A percentile compares a stretch with the other conserved stretches of the same genome.
phyloP scores from a whole-genome alignment of 176 grass and related monocot species.

The Juncus inflexus region DNA sequence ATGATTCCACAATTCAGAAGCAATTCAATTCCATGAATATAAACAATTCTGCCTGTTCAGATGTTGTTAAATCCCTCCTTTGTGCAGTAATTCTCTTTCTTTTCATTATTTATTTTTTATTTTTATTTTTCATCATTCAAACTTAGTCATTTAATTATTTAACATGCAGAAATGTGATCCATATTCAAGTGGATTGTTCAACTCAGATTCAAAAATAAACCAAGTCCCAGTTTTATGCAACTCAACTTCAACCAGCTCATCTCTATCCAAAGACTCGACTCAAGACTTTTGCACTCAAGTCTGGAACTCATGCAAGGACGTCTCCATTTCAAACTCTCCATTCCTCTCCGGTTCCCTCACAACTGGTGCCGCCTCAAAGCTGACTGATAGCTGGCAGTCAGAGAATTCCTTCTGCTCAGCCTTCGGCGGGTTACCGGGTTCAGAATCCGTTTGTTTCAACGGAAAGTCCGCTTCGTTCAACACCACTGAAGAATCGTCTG shows the following conservation, averaged over 20 bases:
- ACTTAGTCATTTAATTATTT: neutral
- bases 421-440: conserved; percentile 53
- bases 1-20: conserved; percentile 26
- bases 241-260: conserved; percentile 36
- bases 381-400: conserved; percentile 69
- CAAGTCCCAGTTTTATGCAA: conserved; percentile 68
- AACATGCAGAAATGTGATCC: conserved; percentile 67
- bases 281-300: conserved; percentile 52
- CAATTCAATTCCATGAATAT: conserved; percentile 41
- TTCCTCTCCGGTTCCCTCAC: conserved; percentile 55
- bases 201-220: conserved; percentile 31
- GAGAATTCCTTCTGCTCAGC: conserved; percentile 63
- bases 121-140: neutral
- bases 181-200: conserved; percentile 62
- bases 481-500: conserved; percentile 36
- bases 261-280: conserved; percentile 51
- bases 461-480: conserved; percentile 68
- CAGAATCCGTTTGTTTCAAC: conserved; percentile 55
- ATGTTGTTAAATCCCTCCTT: conserved; percentile 35
- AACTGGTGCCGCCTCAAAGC: conserved; percentile 36
- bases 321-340: conserved; percentile 66
- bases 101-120: neutral
- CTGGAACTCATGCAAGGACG: conserved; percentile 66
- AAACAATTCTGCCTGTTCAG: conserved; percentile 27
- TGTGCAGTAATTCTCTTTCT: conserved; percentile 22